These are phyloP conservation scores for Coemansia sp. DNA, from an alignment of 192 early-diverging fungal genomes.

Conservation along the genomic window DNA sequence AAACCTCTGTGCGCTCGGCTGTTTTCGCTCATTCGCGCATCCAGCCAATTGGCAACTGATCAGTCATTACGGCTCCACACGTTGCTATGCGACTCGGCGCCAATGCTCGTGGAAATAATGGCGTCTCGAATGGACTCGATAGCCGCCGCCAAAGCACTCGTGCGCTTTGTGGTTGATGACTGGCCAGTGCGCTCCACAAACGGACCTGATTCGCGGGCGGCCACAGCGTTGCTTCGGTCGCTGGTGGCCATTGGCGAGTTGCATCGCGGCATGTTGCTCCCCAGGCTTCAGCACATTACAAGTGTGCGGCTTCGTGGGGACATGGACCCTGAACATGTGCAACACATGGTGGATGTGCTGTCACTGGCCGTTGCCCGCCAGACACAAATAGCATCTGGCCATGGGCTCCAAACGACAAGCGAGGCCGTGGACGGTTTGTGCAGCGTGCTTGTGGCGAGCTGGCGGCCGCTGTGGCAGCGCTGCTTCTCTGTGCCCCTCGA, in stretches of 20 bases:
- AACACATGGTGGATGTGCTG: conserved; percentile 27
- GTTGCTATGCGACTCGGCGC: conserved; percentile 25
- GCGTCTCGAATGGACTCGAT: conserved; percentile 23
- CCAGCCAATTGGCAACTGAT: too few relatives aligned
- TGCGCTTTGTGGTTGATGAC: conserved; percentile 14
- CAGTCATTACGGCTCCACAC: not conserved
- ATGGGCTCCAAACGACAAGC: not conserved
- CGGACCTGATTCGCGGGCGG: not conserved
- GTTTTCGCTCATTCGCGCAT: conserved; percentile 11
- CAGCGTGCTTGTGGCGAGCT: conserved; percentile 18
- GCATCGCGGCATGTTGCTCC: conserved; percentile 16
- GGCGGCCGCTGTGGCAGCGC: conserved; percentile 34
- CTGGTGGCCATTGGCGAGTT: conserved; percentile 36
- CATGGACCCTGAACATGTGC: not conserved
- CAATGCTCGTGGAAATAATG: conserved; percentile 36
- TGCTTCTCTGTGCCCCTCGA: conserved; percentile 19
- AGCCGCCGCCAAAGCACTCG: conserved; percentile 12
- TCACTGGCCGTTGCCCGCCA: conserved; percentile 14
- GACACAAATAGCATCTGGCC: not conserved
- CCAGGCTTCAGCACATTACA: conserved; percentile 15
- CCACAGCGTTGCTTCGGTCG: conserved; percentile 25
- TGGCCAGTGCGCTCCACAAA: conserved; percentile 21
- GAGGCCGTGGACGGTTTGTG: conserved; percentile 28
- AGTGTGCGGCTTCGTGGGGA: not conserved
- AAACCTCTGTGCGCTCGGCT: conserved; percentile 9